Evolutionary conservation across 805 yeast species (phyloP).

Genomic region (Jamesozyma spencerorum): DNA sequence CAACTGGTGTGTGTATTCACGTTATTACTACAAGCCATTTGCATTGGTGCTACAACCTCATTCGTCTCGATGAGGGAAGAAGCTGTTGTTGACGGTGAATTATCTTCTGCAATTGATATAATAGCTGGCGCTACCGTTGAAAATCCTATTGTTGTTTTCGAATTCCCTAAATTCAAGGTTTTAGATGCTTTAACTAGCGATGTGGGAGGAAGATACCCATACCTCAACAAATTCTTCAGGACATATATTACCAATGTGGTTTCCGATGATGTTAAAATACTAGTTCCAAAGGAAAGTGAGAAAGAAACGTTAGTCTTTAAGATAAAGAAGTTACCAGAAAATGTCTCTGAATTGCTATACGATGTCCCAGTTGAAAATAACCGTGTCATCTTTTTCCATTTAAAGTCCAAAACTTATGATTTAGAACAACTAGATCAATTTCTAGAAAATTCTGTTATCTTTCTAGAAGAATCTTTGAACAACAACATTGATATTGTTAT

Average conservation of each 20-base stretch:
- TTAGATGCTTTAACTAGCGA: conserved; percentile 6
- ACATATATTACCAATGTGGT: conserved; percentile 9
- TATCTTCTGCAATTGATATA: conserved; percentile 4
- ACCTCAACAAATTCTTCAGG: conserved; percentile 14
- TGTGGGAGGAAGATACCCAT: conserved; percentile 10
- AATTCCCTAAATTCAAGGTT: conserved; percentile 15
- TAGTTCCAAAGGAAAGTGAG: neutral
- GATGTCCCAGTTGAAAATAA: conserved; percentile 14
- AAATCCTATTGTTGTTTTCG: conserved; percentile 20
- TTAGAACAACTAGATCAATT: conserved; percentile 19
- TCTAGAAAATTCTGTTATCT: conserved; percentile 17
- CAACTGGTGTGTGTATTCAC: neutral
- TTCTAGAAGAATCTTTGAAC: conserved; percentile 17
- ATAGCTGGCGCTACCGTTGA: conserved; percentile 7
- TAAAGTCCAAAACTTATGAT: conserved; percentile 18
- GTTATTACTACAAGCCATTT: conserved; percentile 1
- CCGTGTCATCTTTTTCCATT: conserved; percentile 17
- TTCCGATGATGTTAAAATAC: conserved; percentile 5
- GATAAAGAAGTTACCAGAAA: conserved; percentile 12
- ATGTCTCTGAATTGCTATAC: conserved; percentile 17
- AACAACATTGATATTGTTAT: conserved; percentile 17
- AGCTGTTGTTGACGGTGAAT: conserved; percentile 1
- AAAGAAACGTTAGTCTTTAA: neutral
- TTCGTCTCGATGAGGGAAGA: conserved; percentile 6
- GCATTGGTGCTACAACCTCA: conserved; percentile 6